Conservation (phyloP, 495 filamentous ascomycete species). For the Neurospora cerealis region DNA sequence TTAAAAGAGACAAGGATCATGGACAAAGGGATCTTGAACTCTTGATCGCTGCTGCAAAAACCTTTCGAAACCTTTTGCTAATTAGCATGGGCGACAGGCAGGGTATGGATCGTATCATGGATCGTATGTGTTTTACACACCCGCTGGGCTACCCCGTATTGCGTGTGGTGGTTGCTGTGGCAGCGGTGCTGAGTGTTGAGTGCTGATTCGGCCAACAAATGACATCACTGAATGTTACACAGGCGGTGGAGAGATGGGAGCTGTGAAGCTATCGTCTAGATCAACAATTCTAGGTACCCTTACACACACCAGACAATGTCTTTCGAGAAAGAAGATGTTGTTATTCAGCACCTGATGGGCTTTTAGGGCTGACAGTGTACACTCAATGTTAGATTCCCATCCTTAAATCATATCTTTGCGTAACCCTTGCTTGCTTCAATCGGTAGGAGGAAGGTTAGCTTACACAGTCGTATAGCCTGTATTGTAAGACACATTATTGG, state of each 20-base stretch:
- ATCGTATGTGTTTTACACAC: not conserved
- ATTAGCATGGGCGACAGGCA: not conserved
- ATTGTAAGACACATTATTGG: not conserved
- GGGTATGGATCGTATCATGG: not conserved
- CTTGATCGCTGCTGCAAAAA: not conserved
- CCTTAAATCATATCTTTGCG: not conserved
- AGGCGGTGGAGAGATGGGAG: not conserved
- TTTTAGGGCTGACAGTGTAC: not conserved
- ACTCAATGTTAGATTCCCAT: not conserved
- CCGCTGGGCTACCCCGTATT: not conserved
- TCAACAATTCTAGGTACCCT: not conserved
- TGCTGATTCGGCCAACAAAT: constrained; percentile 9
- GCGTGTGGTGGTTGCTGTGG: not conserved
- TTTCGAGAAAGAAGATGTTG: not conserved
- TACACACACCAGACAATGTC: not conserved
- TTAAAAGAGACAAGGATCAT: not conserved
- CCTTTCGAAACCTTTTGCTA: not conserved
- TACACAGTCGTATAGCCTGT: not conserved
- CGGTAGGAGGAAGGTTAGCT: not conserved
- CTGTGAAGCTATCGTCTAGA: not conserved
- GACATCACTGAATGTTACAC: constrained; percentile 8
- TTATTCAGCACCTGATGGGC: not conserved
- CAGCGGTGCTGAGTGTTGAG: not conserved
- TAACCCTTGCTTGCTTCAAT: not conserved
- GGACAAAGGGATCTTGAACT: not conserved